A percentile compares a stretch with the other conserved stretches of the same genome.
Conservation (phyloP, 2,329 filamentous ascomycete species). For the Hypoxylon sp. region DNA sequence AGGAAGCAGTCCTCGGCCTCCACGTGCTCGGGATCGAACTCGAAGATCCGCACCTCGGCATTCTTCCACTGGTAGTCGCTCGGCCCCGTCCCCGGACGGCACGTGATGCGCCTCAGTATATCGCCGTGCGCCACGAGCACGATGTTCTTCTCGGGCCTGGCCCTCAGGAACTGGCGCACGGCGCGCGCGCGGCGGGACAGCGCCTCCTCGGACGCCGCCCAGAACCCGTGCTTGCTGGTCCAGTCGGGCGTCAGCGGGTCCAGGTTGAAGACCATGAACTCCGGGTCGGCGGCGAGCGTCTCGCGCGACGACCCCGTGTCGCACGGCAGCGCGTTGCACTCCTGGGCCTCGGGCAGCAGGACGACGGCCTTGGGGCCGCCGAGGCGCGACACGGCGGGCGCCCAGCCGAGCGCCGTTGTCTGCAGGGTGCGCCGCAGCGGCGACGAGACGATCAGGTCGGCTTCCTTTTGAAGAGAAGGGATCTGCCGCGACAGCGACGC, state of each 20-base stretch:
- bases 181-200: conserved; percentile 42
- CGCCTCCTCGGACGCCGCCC: conserved; percentile 34
- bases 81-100: conserved; percentile 14
- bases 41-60: conserved; percentile 42
- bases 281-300: conserved; percentile 44
- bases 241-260: conserved; percentile 43
- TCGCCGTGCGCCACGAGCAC: conserved; percentile 50
- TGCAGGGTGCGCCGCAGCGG: conserved; percentile 51
- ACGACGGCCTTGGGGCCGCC: conserved; percentile 41
- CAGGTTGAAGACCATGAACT: conserved; percentile 46
- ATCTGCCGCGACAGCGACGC: conserved; percentile 39
- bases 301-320: conserved; percentile 49
- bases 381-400: conserved; percentile 41
- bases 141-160: conserved; percentile 45
- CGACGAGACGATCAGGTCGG: conserved; percentile 49
- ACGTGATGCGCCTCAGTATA: conserved; percentile 43
- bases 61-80: conserved; percentile 41
- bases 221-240: conserved; percentile 48
- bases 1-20: conserved; percentile 43
- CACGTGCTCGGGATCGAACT: conserved; percentile 40
- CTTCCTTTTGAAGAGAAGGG: conserved; percentile 37
- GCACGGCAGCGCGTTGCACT: conserved; percentile 47
- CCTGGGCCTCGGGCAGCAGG: conserved; percentile 49
- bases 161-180: conserved; percentile 46
- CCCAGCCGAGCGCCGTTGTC: conserved; percentile 49